These are phyloP conservation scores for Claviceps sp. DNA, from an alignment of 2,329 filamentous ascomycete species.

Conservation along the genomic window DNA sequence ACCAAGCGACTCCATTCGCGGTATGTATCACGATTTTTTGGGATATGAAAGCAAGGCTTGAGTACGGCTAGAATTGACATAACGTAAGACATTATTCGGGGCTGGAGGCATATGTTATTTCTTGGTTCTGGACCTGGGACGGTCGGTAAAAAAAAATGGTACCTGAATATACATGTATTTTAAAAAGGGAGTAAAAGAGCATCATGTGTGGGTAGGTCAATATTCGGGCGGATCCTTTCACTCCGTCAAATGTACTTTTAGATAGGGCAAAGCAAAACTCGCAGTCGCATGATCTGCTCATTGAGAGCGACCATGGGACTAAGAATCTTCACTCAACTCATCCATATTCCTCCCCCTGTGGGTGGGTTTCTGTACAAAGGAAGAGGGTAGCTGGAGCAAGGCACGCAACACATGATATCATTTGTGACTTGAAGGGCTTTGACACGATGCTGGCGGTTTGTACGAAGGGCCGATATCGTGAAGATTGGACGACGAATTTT, in stretches of 20 bases:
- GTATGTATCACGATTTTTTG: not conserved
- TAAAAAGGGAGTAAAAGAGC: not conserved
- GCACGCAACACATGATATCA: not conserved
- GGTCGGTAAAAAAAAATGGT: not conserved
- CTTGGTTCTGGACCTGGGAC: not conserved
- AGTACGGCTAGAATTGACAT: not conserved
- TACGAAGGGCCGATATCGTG: too few species aligned
- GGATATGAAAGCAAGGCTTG: not conserved
- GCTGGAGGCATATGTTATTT: not conserved
- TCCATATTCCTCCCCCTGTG: not conserved
- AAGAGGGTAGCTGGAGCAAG: not conserved
- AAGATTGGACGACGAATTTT: not conserved
- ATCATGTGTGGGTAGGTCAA: not conserved
- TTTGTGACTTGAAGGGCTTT: not conserved
- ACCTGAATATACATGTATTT: not conserved
- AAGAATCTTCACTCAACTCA: conserved; percentile 2
- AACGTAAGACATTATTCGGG: not conserved
- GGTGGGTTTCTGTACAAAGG: not conserved
- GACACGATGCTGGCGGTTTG: too few species aligned
- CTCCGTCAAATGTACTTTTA: conserved; percentile 1
- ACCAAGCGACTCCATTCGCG: not conserved
- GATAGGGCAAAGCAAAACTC: not conserved
- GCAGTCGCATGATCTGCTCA: not conserved
- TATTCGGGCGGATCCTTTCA: not conserved
- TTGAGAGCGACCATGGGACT: not conserved